phyloP scores from a whole-genome alignment of 2,329 filamentous ascomycete genomes.

The Phaeophleospora eucalypticola region DNA sequence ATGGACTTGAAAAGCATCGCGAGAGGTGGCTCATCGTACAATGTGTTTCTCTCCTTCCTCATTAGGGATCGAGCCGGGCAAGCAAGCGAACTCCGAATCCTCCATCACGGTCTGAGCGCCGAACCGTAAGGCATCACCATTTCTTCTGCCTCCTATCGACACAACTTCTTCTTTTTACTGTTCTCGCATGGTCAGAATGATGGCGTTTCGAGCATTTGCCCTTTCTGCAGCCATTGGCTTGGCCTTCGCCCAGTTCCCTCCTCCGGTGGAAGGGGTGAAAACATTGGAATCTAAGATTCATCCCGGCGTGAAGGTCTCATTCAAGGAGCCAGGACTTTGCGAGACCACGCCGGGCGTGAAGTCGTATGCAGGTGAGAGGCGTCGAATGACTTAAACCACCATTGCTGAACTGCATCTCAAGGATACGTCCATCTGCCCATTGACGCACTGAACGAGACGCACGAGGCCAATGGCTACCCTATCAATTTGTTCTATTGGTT shows the following conservation, averaged over 20 bases:
- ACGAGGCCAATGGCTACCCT: constrained; percentile 43
- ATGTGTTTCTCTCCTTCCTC: too few species aligned
- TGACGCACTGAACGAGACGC: constrained; percentile 27
- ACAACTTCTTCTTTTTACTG: too few species aligned
- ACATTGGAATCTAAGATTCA: constrained; percentile 38
- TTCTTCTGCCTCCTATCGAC: too few species aligned
- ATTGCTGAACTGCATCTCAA: constrained; percentile 23
- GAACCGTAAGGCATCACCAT: too few species aligned
- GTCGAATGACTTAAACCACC: background rate
- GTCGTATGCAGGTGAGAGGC: constrained; percentile 36
- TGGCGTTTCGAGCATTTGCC: too few species aligned
- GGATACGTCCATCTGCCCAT: constrained; percentile 36
- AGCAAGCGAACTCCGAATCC: too few species aligned
- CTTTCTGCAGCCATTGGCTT: background rate
- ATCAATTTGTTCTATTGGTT: constrained; percentile 58
- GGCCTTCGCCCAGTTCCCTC: constrained; percentile 18
- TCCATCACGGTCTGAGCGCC: too few species aligned
- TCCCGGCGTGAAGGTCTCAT: constrained; percentile 45
- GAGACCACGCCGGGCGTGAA: constrained; percentile 52
- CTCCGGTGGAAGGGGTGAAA: constrained; percentile 34
- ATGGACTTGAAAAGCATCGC: too few species aligned
- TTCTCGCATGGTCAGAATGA: too few species aligned
- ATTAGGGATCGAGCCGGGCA: too few species aligned
- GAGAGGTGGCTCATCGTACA: too few species aligned
- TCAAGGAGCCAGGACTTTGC: constrained; percentile 52